Conservation (phyloP, 2,329 filamentous ascomycete genomes). For the Colletotrichum trifolii region DNA sequence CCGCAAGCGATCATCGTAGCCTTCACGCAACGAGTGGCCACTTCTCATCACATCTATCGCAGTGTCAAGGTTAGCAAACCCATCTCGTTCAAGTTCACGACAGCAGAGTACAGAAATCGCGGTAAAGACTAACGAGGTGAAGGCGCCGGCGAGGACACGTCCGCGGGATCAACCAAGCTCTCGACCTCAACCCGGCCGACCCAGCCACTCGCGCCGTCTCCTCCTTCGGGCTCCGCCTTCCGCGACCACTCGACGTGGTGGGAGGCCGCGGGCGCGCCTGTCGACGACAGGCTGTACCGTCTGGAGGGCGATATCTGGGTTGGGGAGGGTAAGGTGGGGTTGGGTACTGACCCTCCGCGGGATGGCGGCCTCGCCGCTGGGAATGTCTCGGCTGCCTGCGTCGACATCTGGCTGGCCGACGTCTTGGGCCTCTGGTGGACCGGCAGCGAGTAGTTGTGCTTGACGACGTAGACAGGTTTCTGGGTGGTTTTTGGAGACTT, state of each 20-base stretch:
- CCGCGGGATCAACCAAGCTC: constrained; percentile 31
- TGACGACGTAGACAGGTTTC: constrained; percentile 40
- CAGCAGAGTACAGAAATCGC: constrained; percentile 21
- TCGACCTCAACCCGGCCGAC: constrained; percentile 35
- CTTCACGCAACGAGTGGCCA: constrained; percentile 32
- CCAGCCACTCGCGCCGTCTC: constrained; percentile 20
- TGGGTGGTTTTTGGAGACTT: constrained; percentile 35
- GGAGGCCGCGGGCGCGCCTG: constrained; percentile 1
- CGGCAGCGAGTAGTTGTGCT: constrained; percentile 37
- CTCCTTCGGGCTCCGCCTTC: constrained; percentile 5
- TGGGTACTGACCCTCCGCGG: constrained; percentile 36
- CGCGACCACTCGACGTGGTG: constrained; percentile 22
- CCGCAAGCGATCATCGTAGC: constrained; percentile 38
- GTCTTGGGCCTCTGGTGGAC: constrained; percentile 30
- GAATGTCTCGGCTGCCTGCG: constrained; percentile 10
- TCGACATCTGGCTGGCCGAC: constrained; percentile 1
- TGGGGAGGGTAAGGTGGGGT: constrained; percentile 34
- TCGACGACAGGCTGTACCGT: constrained; percentile 24
- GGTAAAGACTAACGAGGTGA: constrained; percentile 43
- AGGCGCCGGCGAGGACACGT: constrained; percentile 35
- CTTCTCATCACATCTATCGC: constrained; percentile 33
- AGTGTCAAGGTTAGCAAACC: neutral
- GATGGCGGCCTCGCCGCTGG: constrained; percentile 34
- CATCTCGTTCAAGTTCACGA: rapidly evolving
- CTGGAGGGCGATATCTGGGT: constrained; percentile 30